Evolutionary conservation across 352 stramenopile species (phyloP), one percentile per base, ranked within the genome.

Genomic region (Pythium periplocum): DNA sequence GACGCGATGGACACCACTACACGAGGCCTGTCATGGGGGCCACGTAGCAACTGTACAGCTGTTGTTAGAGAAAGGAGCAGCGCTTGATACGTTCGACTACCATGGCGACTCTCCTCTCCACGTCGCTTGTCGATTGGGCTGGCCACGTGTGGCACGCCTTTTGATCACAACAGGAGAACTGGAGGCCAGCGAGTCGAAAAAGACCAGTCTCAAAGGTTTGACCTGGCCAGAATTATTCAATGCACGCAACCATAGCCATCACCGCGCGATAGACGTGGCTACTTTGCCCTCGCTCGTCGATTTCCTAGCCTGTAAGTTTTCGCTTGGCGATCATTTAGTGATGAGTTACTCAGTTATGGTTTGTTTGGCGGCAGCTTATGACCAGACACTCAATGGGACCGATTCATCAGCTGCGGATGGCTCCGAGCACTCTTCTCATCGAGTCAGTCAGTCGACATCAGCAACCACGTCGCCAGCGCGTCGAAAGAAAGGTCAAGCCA

Each of bases 101-200:
- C 61, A 64, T 26, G 75, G 73, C 1, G 79, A 90, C 49, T 75
- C 75, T 7, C 38, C 75, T 5, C 51, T 90, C 43, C 79, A 90
- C 50, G 43, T 75, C 4, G 75, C 77, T 6, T 80, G 75, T 53
- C 73, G 79, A 4, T 31, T 59, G 4, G 69, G 71, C 6, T 75
- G 64, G 59, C 62, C 57, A 32, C 66, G 57, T 6, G 58, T 86
- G 34, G 73, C 78, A 7, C 71, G 75, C 4, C 43, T 66, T 4
- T 59, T 90, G 10, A 43, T 90, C n/a, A 46, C 66, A 7, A 66
- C 69, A 4, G 59, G 53, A 0, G 46, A 65, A 9, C 56, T 57
- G 44, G 52, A 66, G 2, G 17, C 17, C 17, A 26, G 17, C 17
- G 17, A 26, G 58, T 55, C 3, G 35, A 60, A 8, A 54, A 39